These are phyloP conservation scores for Smittium mucronatum DNA, from an alignment of 371 early-diverging fungal species.

Conservation along the genomic window DNA sequence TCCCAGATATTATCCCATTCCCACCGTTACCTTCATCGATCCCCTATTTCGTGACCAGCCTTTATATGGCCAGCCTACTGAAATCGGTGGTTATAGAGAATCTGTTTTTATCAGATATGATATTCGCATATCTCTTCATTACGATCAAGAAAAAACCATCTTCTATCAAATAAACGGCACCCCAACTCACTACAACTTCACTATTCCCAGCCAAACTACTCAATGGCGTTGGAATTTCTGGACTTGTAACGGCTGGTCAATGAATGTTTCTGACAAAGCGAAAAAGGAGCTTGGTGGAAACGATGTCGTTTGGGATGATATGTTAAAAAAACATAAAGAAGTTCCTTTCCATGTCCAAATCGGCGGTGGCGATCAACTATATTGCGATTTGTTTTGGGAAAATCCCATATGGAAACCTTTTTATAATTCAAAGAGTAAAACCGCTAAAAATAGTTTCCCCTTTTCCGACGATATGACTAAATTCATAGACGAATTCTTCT, in stretches of 20 bases:
- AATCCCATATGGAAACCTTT: constrained; percentile 43
- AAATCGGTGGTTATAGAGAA: constrained; percentile 28
- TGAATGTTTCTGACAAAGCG: constrained; percentile 40
- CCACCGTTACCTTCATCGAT: constrained; percentile 35
- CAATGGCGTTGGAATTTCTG: constrained; percentile 47
- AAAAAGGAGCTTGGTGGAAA: constrained; percentile 44
- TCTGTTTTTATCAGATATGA: constrained; percentile 40
- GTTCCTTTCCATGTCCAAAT: constrained; percentile 64
- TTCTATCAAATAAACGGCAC: constrained; percentile 35
- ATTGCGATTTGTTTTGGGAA: constrained; percentile 48
- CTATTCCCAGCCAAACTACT: constrained; percentile 35
- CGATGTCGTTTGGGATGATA: constrained; percentile 65
- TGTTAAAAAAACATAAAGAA: constrained; percentile 47
- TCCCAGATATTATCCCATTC: constrained; percentile 26
- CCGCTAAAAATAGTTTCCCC: constrained; percentile 31
- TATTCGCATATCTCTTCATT: constrained; percentile 34
- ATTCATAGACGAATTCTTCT: constrained; percentile 53
- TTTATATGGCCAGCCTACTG: constrained; percentile 32
- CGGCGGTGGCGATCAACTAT: constrained; percentile 80
- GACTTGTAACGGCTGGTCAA: constrained; percentile 58
- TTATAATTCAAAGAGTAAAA: constrained; percentile 41
- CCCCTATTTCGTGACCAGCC: constrained; percentile 20
- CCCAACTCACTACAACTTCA: constrained; percentile 31
- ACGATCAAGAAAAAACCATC: constrained; percentile 24
- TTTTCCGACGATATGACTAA: constrained; percentile 41